phyloP scores from a whole-genome alignment of 495 filamentous ascomycete genomes.

The Penicillium odoratum region DNA sequence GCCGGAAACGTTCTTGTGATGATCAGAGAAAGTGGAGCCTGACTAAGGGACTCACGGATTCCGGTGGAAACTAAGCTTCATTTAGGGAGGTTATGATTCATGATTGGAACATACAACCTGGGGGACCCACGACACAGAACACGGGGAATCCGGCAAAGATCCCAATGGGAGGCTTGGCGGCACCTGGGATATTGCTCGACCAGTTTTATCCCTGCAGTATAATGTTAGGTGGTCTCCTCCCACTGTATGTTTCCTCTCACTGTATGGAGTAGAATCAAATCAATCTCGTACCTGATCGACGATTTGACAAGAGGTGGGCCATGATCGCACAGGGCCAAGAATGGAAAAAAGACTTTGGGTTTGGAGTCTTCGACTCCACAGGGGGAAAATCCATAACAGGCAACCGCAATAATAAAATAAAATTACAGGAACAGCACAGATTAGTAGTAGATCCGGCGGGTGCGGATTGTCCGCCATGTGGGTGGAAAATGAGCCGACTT shows the following conservation, averaged over 20 bases:
- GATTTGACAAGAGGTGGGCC: constrained; percentile 24
- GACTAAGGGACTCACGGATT: constrained; percentile 13
- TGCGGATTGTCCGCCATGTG: constrained; percentile 12
- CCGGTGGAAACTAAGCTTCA: constrained; percentile 9
- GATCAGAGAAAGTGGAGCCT: constrained; percentile 28
- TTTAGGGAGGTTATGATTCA: constrained; percentile 10
- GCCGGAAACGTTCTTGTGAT: constrained; percentile 26
- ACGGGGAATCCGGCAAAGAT: constrained; percentile 8
- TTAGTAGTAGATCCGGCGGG: too few relatives aligned
- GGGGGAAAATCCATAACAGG: constrained; percentile 7
- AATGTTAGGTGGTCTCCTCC: too few relatives aligned
- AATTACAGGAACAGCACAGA: not conserved
- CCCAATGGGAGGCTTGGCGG: not conserved
- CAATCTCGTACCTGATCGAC: constrained; percentile 28
- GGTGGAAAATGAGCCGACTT: constrained; percentile 21
- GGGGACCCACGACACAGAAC: not conserved
- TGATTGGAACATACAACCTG: constrained; percentile 3
- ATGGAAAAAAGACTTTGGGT: constrained; percentile 3
- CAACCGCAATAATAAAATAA: not conserved
- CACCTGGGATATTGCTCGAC: too few relatives aligned
- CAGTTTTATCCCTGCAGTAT: too few relatives aligned
- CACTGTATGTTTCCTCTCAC: too few relatives aligned
- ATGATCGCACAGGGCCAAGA: not conserved
- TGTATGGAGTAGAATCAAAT: not conserved
- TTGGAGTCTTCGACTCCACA: not conserved